Conservation (phyloP, 176 grass and related monocot genomes). For the Cymbopogon citratus region DNA sequence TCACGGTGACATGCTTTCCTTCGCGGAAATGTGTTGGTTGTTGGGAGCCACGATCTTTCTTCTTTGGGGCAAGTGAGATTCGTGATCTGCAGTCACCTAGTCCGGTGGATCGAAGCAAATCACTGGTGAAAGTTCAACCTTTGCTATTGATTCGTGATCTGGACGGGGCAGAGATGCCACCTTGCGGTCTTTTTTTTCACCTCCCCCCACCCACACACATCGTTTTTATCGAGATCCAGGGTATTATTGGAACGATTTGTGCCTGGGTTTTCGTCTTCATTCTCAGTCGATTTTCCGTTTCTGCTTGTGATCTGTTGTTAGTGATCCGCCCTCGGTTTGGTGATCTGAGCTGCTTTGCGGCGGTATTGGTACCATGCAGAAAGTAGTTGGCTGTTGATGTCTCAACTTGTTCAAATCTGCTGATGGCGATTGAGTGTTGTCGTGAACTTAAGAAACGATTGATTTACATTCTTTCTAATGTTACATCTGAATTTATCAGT, state of each 20-base stretch:
- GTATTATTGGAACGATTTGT: neutral
- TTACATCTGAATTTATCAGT: neutral
- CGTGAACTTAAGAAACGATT: neutral
- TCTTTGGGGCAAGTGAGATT: slow-evolving; percentile 10
- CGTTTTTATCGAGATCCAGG: slow-evolving; percentile 18
- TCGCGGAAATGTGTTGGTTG: neutral
- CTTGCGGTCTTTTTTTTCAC: neutral
- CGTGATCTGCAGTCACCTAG: slow-evolving; percentile 9
- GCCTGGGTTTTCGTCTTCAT: neutral
- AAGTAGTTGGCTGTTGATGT: slow-evolving; percentile 21
- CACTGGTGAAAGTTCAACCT: neutral
- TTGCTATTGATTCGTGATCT: neutral
- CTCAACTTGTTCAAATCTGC: slow-evolving; percentile 15
- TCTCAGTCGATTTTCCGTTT: neutral
- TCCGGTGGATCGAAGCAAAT: slow-evolving; percentile 19
- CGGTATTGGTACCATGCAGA: neutral
- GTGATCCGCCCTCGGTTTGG: slow-evolving; percentile 6
- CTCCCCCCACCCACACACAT: neutral
- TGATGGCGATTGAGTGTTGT: slow-evolving; percentile 37
- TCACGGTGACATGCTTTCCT: neutral
- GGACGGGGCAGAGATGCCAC: neutral
- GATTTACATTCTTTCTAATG: neutral
- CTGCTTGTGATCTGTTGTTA: slow-evolving; percentile 4
- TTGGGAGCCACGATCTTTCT: neutral
- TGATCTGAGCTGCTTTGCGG: slow-evolving; percentile 3